Evolutionary conservation across 2,329 filamentous ascomycete species (phyloP).

Genomic region (Botrytis galanthina): DNA sequence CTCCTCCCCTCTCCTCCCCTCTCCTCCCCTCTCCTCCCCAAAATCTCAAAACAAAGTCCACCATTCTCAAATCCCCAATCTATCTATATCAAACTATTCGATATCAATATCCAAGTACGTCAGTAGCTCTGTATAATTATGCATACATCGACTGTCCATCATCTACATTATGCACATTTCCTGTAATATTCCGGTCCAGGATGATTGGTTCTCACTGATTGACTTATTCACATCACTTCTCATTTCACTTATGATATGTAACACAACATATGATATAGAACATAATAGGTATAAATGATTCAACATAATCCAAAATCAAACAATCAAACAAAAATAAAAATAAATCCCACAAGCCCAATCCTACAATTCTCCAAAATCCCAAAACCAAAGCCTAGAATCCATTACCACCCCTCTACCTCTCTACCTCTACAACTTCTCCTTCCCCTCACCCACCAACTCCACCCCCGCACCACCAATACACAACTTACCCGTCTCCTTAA

Average conservation of each 20-base stretch:
- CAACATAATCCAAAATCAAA: too few relatives aligned
- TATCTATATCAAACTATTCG: background rate
- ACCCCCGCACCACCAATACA: slow-evolving; percentile 79
- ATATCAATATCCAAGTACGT: background rate
- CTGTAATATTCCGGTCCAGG: background rate
- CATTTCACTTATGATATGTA: background rate
- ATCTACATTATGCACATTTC: background rate
- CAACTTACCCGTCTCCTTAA: slow-evolving; percentile 90
- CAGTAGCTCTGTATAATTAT: background rate
- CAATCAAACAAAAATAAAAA: too few relatives aligned
- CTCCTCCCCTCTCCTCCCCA: too few relatives aligned
- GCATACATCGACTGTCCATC: background rate
- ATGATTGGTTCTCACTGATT: background rate
- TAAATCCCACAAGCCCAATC: too few relatives aligned
- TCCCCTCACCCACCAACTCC: slow-evolving; percentile 53
- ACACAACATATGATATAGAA: background rate
- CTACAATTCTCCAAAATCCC: background rate
- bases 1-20: too few relatives aligned
- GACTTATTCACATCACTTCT: background rate
- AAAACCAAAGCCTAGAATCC: background rate
- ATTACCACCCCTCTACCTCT: background rate
- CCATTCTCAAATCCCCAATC: background rate
- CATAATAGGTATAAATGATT: background rate
- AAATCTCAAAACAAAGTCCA: background rate
- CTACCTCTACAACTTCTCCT: slow-evolving; percentile 6